These are phyloP conservation scores for Eutrema heterophyllum DNA, from an alignment of 345 rosid species.

Conservation along the genomic window DNA sequence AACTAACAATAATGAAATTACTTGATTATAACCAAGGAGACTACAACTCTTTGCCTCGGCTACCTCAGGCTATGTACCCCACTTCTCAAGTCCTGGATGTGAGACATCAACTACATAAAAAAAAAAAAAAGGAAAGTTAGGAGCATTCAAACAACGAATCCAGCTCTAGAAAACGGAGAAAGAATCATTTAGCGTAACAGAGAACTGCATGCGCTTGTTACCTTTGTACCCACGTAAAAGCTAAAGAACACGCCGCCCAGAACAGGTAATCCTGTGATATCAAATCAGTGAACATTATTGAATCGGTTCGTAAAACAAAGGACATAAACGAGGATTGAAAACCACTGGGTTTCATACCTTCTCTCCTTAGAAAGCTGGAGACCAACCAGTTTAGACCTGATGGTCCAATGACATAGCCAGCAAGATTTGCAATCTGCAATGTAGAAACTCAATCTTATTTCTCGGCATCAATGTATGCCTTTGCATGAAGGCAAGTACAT, in stretches of 20 bases:
- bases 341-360: conserved; percentile 43
- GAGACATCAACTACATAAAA: conserved; percentile 66
- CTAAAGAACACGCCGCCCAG: conserved; percentile 57
- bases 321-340: not conserved
- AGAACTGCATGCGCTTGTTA: conserved; percentile 7
- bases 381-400: conserved; percentile 71
- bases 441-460: not conserved
- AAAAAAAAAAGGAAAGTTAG: not conserved
- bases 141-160: not conserved
- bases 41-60: conserved; percentile 5
- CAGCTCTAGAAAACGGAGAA: not conserved
- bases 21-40: not conserved
- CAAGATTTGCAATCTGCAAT: conserved; percentile 83
- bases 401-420: conserved; percentile 88
- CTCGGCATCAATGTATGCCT: not conserved
- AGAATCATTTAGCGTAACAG: not conserved
- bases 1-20: not conserved
- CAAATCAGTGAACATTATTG: not conserved
- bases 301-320: not conserved
- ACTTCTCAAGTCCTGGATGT: conserved; percentile 48
- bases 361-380: conserved; percentile 52
- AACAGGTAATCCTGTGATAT: conserved; percentile 53
- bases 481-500: not conserved
- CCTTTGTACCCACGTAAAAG: conserved; percentile 85
- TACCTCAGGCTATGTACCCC: conserved; percentile 3